phyloP scores from a whole-genome alignment of 2,329 filamentous ascomycete genomes.

The Arachnopeziza araneosa region DNA sequence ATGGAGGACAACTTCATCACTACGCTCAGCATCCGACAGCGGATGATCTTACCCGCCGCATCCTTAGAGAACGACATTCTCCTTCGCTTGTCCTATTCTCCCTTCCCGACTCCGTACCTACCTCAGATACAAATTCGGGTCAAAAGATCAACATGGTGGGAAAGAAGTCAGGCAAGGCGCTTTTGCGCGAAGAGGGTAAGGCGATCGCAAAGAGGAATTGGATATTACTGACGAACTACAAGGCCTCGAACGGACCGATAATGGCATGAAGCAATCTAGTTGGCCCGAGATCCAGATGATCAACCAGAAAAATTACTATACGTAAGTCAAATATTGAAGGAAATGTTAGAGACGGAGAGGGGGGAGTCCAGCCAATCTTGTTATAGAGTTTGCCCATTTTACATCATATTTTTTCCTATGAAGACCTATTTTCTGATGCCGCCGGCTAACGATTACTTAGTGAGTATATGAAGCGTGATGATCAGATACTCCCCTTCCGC shows the following conservation, averaged over 20 bases:
- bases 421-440: background rate
- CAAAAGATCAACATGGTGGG: slow-evolving; percentile 24
- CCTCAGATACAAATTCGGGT: background rate
- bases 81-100: background rate
- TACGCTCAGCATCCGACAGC: background rate
- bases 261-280: slow-evolving; percentile 91
- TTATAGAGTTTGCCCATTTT: background rate
- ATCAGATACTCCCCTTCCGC: slow-evolving; percentile 85
- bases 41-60: background rate
- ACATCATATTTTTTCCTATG: background rate
- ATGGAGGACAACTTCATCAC: background rate
- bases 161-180: slow-evolving; percentile 32
- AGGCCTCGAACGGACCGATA: slow-evolving; percentile 96
- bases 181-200: slow-evolving; percentile 32
- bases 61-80: background rate
- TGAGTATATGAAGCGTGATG: slow-evolving; percentile 97
- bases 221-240: background rate
- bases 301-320: slow-evolving; percentile 99
- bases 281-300: slow-evolving; percentile 93
- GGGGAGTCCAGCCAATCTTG: no score
- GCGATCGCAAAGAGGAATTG: background rate
- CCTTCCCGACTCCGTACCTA: background rate
- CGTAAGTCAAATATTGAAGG: slow-evolving; percentile 48
- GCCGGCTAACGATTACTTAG: slow-evolving; percentile 39
- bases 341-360: background rate